Evolutionary conservation across 345 rosid genomes (phyloP), one percentile per base, ranked within the genome.

Genomic region (Geranium rotundifolium): DNA sequence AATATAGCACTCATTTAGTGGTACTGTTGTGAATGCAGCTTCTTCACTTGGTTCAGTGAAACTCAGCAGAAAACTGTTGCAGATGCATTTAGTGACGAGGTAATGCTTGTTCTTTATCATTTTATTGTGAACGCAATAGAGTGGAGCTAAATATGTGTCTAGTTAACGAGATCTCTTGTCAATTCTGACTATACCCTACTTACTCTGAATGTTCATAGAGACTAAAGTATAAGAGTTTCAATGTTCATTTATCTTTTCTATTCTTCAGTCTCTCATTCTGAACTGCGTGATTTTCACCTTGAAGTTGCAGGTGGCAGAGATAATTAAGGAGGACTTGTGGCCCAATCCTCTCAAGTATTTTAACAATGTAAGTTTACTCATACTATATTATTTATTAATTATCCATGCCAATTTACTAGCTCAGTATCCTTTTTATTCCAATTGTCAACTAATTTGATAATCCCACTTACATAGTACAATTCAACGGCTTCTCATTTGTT

Each of bases 311-410:
- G 73, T 92, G 50, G 97, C 98, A 2, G 97, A 89, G 71, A 80
- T 92, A 17, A 89, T 92, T 70, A 92, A 87, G 82, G 98, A 89
- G 75, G 97, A 92, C 70, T 63, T 92, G 54, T 92, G 98, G 98
- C 80, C 91, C 62, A 89, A 89, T 84, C 96, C 98, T 46, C 89
- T 89, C 64, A 74, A 83, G 52, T 89, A 85, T 69, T 92, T 92
- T 67, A 87, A 81, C 80, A 85, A 75, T 77, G 98, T 92, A 82
- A 76, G 14, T 46, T 46, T 46, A 46, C 7, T 30, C 54, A 15
- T 65, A 23, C 27, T 23, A 23, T 23, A 23, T 23, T 37, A 27
- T 59, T 37, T 31, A 12, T 12, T 64, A 7, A 9, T 7, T 9
- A 58, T 30, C 41, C 13, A 30, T 58, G 57, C 61, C 29, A 29